These are phyloP conservation scores for Kuraishia molischiana DNA, from an alignment of 805 yeast genomes.

Conservation along the genomic window DNA sequence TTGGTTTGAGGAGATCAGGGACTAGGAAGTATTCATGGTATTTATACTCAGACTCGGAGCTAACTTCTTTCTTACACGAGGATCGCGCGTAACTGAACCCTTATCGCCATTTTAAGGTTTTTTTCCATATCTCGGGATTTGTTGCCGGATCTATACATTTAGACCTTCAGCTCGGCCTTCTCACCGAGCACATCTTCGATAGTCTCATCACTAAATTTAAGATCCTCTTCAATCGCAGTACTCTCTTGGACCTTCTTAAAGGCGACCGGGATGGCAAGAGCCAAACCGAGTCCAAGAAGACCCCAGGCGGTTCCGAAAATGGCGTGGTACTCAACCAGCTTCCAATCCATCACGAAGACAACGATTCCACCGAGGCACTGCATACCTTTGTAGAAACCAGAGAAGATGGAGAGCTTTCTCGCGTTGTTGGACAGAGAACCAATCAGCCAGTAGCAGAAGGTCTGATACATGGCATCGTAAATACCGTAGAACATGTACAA, in stretches of 20 bases:
- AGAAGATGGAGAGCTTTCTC: conserved; percentile 43
- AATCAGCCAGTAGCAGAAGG: conserved; percentile 46
- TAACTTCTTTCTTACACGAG: too few species aligned
- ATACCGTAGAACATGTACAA: conserved; percentile 53
- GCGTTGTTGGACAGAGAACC: conserved; percentile 51
- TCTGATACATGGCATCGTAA: conserved; percentile 51
- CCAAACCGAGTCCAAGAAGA: conserved; percentile 32
- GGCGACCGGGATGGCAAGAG: conserved; percentile 38
- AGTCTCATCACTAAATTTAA: not conserved
- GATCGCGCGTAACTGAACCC: too few species aligned
- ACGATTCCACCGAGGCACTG: conserved; percentile 58
- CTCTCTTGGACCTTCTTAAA: conserved; percentile 32
- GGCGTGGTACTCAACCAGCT: conserved; percentile 21
- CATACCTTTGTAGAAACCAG: conserved; percentile 53
- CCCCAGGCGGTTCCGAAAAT: conserved; percentile 47
- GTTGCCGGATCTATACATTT: too few species aligned
- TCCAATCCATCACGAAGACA: conserved; percentile 47
- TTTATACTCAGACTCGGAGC: too few species aligned
- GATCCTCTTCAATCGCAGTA: conserved; percentile 21
- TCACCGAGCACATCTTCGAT: not conserved
- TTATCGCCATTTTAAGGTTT: too few species aligned
- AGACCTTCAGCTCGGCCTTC: too few species aligned
- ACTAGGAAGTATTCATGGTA: too few species aligned
- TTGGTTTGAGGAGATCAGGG: too few species aligned
- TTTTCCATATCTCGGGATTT: too few species aligned